A percentile compares a stretch with the other conserved stretches of the same genome.
Evolutionary conservation across 306 rosid genomes (phyloP).

Genomic region (Castanea crenata): DNA sequence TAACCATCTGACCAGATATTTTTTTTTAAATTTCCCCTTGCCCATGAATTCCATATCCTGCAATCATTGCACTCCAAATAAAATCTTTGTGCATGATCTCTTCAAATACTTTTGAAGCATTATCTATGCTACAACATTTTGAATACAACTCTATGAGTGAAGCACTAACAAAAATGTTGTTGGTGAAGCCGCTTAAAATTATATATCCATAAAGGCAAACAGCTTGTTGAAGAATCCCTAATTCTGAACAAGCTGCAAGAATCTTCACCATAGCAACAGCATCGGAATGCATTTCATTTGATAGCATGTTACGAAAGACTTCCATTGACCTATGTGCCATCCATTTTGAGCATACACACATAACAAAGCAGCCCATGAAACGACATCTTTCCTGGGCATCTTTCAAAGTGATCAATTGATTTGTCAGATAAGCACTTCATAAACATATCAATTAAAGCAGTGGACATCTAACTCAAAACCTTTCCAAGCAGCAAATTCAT

Average conservation of each 20-base stretch:
- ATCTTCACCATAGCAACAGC: conserved; percentile 74
- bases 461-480: conserved; percentile 54
- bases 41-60: conserved; percentile 79
- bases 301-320: conserved; percentile 53
- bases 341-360: conserved; percentile 62
- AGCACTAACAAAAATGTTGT: conserved; percentile 56
- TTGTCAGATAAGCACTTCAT: conserved; percentile 70
- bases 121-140: conserved; percentile 61
- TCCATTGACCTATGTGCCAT: conserved; percentile 58
- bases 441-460: conserved; percentile 68
- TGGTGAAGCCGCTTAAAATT: conserved; percentile 37
- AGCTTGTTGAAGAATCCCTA: conserved; percentile 69
- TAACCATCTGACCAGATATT: conserved; percentile 48
- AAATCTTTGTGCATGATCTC: conserved; percentile 56
- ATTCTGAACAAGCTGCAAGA: conserved; percentile 58
- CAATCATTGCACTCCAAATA: conserved; percentile 79
- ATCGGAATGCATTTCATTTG: conserved; percentile 49
- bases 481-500: conserved; percentile 40
- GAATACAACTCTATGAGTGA: conserved; percentile 73
- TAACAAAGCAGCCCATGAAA: conserved; percentile 70
- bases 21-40: conserved; percentile 55
- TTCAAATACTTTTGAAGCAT: conserved; percentile 54
- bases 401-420: conserved; percentile 52
- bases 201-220: conserved; percentile 58
- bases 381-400: conserved; percentile 73